Base-by-base conservation (phyloP, 1,284 basidiomycete species). In the Puccinia triticina region DNA sequence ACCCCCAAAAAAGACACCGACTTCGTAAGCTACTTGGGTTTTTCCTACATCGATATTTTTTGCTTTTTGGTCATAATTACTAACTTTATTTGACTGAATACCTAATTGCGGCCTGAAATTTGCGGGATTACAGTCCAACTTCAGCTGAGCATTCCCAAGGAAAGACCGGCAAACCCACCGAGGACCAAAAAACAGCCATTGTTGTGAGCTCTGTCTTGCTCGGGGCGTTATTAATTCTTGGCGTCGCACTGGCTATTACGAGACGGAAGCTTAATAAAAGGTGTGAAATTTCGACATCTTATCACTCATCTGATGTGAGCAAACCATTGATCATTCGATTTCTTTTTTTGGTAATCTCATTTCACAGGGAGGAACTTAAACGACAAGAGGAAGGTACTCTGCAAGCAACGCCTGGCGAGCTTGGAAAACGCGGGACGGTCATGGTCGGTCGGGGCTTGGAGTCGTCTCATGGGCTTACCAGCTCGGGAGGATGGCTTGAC, bases 401-500 rank as follows among this genome's bases (percentile, higher is more conserved):
- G 16, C 71, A 50, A 23, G 43, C 48, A 73, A 53, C 26, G 29
- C 71, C 71, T n/a, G 73, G 73, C 37, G 73, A 75, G 57, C 23
- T 75, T 11, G 73, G 73, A 29, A 75, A 23, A 59, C 48, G 73
- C 5, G 73, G 73, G 43, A 75, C 73, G 7, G 73, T 75, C 0
- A 29, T 75, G 29, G 34, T 34, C 21, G 73, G 73, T 75, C 73
- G 73, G 18, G 73, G 73, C 37, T 48, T 75, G 32, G 55, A 75
- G 32, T 57, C 73, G 14, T 37, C 32, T 14, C 43, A 40, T 43
- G 73, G 73, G 46, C 57, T 75, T 59, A 53, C 73, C 10, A 75
- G 73, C 21, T 57, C 73, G 21, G 73, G 73, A 59, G 73, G 73
- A 40, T 75, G 73, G 73, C 73, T 75, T n/a, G 73, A 75, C 29